Conservation (phyloP, 257 asterid species). For the Primulina eburnea region DNA sequence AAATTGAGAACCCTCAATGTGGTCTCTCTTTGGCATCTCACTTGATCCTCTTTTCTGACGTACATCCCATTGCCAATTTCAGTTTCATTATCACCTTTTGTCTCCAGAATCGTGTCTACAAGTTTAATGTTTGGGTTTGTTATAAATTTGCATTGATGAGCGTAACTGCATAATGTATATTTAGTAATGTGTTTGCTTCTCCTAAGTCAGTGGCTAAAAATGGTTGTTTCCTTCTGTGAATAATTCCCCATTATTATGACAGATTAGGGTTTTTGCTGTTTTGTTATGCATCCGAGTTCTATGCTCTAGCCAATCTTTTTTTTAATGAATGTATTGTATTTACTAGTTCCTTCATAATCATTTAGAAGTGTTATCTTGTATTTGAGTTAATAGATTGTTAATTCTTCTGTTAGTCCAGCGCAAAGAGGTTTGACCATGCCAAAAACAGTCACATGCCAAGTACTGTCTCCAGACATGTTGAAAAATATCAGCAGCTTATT, state of each 20-base stretch:
- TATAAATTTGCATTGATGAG: too few relatives aligned
- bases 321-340: constrained; percentile 5
- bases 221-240: too few relatives aligned
- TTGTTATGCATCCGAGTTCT: not conserved
- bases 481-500: constrained; percentile 47
- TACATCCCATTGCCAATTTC: too few relatives aligned
- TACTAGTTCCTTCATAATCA: constrained; percentile 10
- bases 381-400: constrained; percentile 20
- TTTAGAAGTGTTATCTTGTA: constrained; percentile 17
- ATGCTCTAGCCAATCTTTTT: not conserved
- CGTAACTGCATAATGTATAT: too few relatives aligned
- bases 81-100: too few relatives aligned
- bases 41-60: too few relatives aligned
- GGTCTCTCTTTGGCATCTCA: too few relatives aligned
- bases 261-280: not conserved
- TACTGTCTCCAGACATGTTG: constrained; percentile 59
- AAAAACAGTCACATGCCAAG: constrained; percentile 75
- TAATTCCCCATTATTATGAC: not conserved
- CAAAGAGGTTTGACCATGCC: constrained; percentile 45
- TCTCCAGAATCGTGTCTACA: too few relatives aligned
- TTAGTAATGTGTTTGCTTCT: too few relatives aligned
- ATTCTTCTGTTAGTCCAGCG: constrained; percentile 42
- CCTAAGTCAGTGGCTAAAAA: too few relatives aligned
- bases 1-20: too few relatives aligned
- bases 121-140: too few relatives aligned